Evolutionary conservation across 2,329 filamentous ascomycete species (phyloP), one percentile per base, ranked within the genome.

Genomic region (Didymella exigua): DNA sequence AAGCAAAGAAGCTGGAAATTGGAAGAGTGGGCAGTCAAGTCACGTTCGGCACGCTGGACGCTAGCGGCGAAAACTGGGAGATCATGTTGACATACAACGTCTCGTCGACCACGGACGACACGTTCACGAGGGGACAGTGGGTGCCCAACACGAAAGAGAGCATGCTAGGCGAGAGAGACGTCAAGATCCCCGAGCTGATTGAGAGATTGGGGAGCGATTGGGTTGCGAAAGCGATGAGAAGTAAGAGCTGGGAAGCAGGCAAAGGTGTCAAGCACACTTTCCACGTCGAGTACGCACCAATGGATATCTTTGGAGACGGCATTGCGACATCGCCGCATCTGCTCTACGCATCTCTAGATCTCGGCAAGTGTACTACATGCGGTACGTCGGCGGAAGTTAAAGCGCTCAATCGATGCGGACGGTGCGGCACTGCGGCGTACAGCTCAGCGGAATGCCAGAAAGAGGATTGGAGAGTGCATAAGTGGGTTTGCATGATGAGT

Each of bases 251-350:
- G 65, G 55, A 60, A 4, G 62, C 62, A 2, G 52, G 56, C 1
- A 65, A 62, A 30, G 56, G 55, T 10, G 46, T 65, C 8, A 56
- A 54, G 13, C 65, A 68, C 27, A 27, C 38, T 8, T 66, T 67
- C 10, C 59, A 55, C 11, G 44, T 68, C 30, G 65, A 68, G 29
- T 68, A 68, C 33, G 65, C 62, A 31, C 62, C 65, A 0, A 68
- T 68, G 65, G 65, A 68, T 24, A 50, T 66, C 30, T 68, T 65
- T 49, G 61, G 62, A 11, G 65, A 68, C 31, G 65, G 65, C 1
- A 67, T 68, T 2, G 49, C 60, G 2, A 68, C 64, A 62, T 59
- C 46, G 11, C 63, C 63, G 7, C 63, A 66, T n/a, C 61, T 63
- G 62, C 34, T 68, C 8, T 68, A 68, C 24, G 26, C 44, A 4